Evolutionary conservation across 2,329 filamentous ascomycete genomes (phyloP).

Genomic region (Emergomyces orientalis): DNA sequence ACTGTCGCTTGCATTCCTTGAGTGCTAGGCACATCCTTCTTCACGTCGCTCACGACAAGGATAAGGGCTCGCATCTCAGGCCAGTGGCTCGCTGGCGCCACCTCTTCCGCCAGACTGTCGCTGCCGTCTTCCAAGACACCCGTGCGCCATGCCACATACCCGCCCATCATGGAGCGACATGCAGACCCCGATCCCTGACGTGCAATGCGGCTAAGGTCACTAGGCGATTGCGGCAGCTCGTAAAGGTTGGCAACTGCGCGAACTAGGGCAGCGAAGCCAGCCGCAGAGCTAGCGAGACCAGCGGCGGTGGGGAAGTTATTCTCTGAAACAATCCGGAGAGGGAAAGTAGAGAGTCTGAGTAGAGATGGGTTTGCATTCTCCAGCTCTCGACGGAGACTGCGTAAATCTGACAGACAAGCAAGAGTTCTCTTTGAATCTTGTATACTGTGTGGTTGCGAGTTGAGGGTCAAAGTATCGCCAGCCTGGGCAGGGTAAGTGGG

Average conservation of each 20-base stretch:
- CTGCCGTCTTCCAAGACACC: slow-evolving; percentile 66
- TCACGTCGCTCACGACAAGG: slow-evolving; percentile 81
- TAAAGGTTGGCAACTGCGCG: slow-evolving; percentile 85
- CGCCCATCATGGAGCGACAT: slow-evolving; percentile 85
- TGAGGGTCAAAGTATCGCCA: slow-evolving; percentile 67
- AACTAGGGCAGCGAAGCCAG: slow-evolving; percentile 59
- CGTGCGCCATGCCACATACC: slow-evolving; percentile 90
- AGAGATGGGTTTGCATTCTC: slow-evolving; percentile 63
- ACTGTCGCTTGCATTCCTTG: slow-evolving; percentile 97
- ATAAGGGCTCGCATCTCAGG: slow-evolving; percentile 88
- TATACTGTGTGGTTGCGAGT: slow-evolving; percentile 73
- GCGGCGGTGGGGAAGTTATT: slow-evolving; percentile 99
- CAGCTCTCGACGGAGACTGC: slow-evolving; percentile 63
- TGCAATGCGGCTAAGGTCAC: slow-evolving; percentile 79
- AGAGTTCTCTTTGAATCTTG: slow-evolving; percentile 75
- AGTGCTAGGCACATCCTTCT: slow-evolving; percentile 90
- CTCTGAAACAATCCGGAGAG: slow-evolving; percentile 80
- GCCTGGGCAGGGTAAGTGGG: slow-evolving; percentile 52
- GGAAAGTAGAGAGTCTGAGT: slow-evolving; percentile 68
- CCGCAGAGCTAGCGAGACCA: slow-evolving; percentile 61
- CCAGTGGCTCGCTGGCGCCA: slow-evolving; percentile 86
- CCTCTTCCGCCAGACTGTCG: slow-evolving; percentile 80
- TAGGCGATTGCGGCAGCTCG: slow-evolving; percentile 67
- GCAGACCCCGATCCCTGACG: slow-evolving; percentile 91
- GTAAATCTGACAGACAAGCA: slow-evolving; percentile 82